Evolutionary conservation across 306 rosid genomes (phyloP).

Genomic region (Inga leiocalycina): DNA sequence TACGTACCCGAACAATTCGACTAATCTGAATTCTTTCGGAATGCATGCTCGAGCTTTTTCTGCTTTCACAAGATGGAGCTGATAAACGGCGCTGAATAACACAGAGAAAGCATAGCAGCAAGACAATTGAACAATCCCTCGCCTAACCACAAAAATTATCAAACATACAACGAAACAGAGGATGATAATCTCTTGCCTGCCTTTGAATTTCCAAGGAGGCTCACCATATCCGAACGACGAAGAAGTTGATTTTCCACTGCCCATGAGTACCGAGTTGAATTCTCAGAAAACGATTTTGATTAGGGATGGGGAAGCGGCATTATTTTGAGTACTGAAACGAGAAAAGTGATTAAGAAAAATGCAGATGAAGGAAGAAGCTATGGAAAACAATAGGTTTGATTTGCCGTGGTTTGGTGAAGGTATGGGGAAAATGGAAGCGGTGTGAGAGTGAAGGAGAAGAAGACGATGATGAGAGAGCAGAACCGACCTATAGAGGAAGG

Average conservation of each 20-base stretch:
- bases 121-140: background rate
- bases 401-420: background rate
- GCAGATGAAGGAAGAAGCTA: background rate
- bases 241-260: slow-evolving; percentile 41
- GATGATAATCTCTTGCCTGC: slow-evolving; percentile 54
- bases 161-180: background rate
- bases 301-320: background rate
- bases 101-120: background rate
- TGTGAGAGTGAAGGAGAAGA: background rate
- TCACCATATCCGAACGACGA: slow-evolving; percentile 69
- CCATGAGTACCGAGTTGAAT: slow-evolving; percentile 43
- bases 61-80: slow-evolving; percentile 87
- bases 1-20: slow-evolving; percentile 86
- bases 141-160: background rate
- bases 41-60: slow-evolving; percentile 74
- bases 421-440: background rate
- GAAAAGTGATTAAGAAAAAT: background rate
- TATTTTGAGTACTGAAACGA: background rate
- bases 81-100: slow-evolving; percentile 77
- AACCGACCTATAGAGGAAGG: background rate
- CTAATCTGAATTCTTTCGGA: slow-evolving; percentile 85
- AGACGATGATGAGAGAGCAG: background rate
- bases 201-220: slow-evolving; percentile 89
- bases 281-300: slow-evolving; percentile 1
- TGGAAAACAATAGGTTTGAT: background rate